phyloP scores from a whole-genome alignment of 805 yeast genomes.

The Wickerhamiella nectarea region DNA sequence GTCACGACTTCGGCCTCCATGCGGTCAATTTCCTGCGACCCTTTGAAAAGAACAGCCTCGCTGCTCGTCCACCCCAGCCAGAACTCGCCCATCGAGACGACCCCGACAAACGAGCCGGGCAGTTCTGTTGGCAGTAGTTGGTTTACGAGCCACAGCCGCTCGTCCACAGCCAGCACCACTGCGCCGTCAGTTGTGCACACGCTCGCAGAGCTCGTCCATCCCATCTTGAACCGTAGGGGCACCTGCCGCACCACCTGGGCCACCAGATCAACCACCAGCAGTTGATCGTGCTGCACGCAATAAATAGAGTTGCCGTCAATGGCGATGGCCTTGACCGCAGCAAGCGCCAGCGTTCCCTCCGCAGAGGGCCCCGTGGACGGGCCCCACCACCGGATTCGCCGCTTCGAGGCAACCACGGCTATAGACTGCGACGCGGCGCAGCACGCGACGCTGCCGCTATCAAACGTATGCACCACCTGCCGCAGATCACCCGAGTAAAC shows the following conservation, averaged over 20 bases:
- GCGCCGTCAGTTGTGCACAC: background rate
- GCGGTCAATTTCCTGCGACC: background rate
- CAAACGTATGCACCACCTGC: background rate
- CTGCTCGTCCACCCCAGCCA: background rate
- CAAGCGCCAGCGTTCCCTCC: background rate
- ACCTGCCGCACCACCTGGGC: slow-evolving; percentile 1
- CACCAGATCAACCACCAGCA: slow-evolving; percentile 1
- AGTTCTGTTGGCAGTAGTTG: background rate
- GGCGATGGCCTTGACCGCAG: background rate
- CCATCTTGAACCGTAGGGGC: background rate
- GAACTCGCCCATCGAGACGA: slow-evolving; percentile 1
- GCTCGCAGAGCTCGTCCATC: background rate
- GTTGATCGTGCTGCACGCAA: background rate
- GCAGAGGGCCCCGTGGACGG: background rate
- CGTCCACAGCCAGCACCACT: background rate
- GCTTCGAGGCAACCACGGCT: slow-evolving; percentile 6
- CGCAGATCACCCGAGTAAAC: slow-evolving; percentile 3
- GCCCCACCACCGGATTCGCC: slow-evolving; percentile 5
- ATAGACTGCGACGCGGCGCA: background rate
- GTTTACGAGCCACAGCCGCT: background rate
- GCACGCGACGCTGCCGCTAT: background rate
- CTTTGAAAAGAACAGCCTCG: background rate
- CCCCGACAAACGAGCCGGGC: background rate
- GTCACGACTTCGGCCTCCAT: background rate
- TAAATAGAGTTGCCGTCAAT: background rate